Evolutionary conservation across 257 asterid genomes (phyloP).

Genomic region (Verbena officinalis): DNA sequence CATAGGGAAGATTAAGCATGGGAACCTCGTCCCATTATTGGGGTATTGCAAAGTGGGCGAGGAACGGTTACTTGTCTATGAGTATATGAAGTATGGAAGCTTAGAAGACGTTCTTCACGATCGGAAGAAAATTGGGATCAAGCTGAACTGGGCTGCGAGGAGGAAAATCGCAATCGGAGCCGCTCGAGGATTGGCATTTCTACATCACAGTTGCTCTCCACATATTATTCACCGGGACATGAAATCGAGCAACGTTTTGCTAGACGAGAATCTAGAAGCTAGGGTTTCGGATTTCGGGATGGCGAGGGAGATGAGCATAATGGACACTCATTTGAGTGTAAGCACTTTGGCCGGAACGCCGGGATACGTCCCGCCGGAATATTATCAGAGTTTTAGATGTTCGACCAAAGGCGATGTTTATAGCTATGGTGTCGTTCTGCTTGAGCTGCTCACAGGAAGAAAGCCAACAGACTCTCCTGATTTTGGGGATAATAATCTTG

Average conservation of each 20-base stretch:
- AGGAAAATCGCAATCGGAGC: slow-evolving; percentile 69
- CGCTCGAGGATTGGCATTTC: slow-evolving; percentile 71
- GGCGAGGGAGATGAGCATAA: slow-evolving; percentile 70
- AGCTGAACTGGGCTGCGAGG: slow-evolving; percentile 64
- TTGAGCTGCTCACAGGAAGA: slow-evolving; percentile 69
- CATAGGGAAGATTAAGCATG: slow-evolving; percentile 68
- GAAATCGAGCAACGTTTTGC: slow-evolving; percentile 78
- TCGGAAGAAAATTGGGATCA: slow-evolving; percentile 51
- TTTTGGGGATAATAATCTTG: slow-evolving; percentile 77
- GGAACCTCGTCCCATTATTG: slow-evolving; percentile 68
- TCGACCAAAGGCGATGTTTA: slow-evolving; percentile 74
- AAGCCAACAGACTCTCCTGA: slow-evolving; percentile 69
- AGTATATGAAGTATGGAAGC: slow-evolving; percentile 76
- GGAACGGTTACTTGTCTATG: slow-evolving; percentile 69
- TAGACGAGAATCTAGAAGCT: slow-evolving; percentile 72
- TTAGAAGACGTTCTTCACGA: slow-evolving; percentile 70
- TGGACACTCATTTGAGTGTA: slow-evolving; percentile 76
- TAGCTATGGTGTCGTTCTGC: slow-evolving; percentile 72
- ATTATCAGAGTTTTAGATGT: slow-evolving; percentile 75
- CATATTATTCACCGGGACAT: slow-evolving; percentile 76
- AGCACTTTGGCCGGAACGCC: slow-evolving; percentile 84
- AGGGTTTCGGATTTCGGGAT: slow-evolving; percentile 82
- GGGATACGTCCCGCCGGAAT: slow-evolving; percentile 80
- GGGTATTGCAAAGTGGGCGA: slow-evolving; percentile 78
- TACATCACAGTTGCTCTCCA: slow-evolving; percentile 71